phyloP scores from a whole-genome alignment of 2,329 filamentous ascomycete genomes.

The Zymoseptoria passerinii region DNA sequence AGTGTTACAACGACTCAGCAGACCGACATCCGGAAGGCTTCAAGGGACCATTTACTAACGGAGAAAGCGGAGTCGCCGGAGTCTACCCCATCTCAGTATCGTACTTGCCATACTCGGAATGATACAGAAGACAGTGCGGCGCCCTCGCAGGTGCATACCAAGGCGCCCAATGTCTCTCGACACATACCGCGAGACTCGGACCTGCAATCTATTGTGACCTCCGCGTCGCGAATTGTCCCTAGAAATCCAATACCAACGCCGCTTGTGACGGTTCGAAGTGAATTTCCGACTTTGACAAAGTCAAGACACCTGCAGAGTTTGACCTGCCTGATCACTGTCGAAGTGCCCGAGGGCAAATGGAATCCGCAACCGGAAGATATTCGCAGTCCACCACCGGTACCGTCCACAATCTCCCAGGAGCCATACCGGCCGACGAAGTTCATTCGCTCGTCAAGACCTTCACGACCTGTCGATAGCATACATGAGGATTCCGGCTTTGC shows the following conservation, averaged over 20 bases:
- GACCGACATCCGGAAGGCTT: slow-evolving; percentile 1
- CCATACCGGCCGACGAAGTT: slow-evolving; percentile 47
- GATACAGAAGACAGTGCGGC: neutral
- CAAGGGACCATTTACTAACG: slow-evolving; percentile 21
- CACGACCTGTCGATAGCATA: slow-evolving; percentile 40
- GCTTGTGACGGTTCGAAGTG: slow-evolving; percentile 87
- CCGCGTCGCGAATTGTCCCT: slow-evolving; percentile 42
- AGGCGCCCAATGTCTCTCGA: neutral
- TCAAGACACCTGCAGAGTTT: slow-evolving; percentile 91
- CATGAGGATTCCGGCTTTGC: slow-evolving; percentile 64
- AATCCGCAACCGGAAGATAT: slow-evolving; percentile 74
- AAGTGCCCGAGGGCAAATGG: slow-evolving; percentile 91
- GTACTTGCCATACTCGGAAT: neutral
- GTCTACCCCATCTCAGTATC: neutral
- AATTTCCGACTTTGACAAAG: slow-evolving; percentile 87
- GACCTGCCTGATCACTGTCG: slow-evolving; percentile 87
- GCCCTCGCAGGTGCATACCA: neutral
- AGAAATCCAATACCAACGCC: slow-evolving; percentile 87
- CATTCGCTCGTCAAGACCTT: slow-evolving; percentile 35
- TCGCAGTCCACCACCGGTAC: slow-evolving; percentile 44
- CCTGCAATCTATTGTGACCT: slow-evolving; percentile 89
- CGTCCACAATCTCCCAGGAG: slow-evolving; percentile 39
- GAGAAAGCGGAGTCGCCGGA: slow-evolving; percentile 8
- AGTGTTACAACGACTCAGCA: neutral
- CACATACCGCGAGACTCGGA: slow-evolving; percentile 85